Percentiles rank a stretch among this genome's conserved stretches.
Conservation (phyloP, 306 rosid genomes). For the Glycine latifolia region DNA sequence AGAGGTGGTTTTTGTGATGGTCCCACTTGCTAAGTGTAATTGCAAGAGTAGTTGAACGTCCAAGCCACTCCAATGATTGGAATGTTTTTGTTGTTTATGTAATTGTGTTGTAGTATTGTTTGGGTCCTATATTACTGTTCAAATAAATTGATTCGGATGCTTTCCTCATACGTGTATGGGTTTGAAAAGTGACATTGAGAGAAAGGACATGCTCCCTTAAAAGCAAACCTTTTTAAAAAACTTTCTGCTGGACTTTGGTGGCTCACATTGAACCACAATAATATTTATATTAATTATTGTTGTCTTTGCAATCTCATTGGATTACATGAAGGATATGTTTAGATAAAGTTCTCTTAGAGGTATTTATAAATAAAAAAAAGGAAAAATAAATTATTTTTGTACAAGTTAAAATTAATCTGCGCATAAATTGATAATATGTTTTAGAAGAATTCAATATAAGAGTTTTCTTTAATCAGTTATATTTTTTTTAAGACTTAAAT, state of each 20-base stretch:
- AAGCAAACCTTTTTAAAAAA: slow-evolving; percentile 25
- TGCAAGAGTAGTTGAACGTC: slow-evolving; percentile 61
- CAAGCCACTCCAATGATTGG: slow-evolving; percentile 50
- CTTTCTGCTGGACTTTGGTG: slow-evolving; percentile 30
- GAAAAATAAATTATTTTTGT: too few relatives aligned
- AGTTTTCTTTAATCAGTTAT: too few relatives aligned
- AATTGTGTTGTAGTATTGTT: slow-evolving; percentile 22
- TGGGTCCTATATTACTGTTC: not conserved
- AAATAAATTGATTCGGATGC: slow-evolving; percentile 48
- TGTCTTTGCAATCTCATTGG: not conserved
- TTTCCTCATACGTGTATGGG: slow-evolving; percentile 39
- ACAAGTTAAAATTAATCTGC: too few relatives aligned
- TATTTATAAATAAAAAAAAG: too few relatives aligned
- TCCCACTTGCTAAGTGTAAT: slow-evolving; percentile 53
- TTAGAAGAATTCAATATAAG: too few relatives aligned
- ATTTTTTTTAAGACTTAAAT: too few relatives aligned
- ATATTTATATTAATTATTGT: not conserved
- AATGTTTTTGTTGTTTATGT: slow-evolving; percentile 47
- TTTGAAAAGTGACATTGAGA: not conserved
- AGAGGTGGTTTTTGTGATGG: slow-evolving; percentile 70
- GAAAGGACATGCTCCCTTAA: slow-evolving; percentile 38
- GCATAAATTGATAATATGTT: too few relatives aligned
- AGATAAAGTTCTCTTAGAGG: too few relatives aligned
- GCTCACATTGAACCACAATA: slow-evolving; percentile 40
- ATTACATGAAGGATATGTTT: not conserved